phyloP scores from a whole-genome alignment of 768 basidiomycete species.

The Hygrocybe punicea region DNA sequence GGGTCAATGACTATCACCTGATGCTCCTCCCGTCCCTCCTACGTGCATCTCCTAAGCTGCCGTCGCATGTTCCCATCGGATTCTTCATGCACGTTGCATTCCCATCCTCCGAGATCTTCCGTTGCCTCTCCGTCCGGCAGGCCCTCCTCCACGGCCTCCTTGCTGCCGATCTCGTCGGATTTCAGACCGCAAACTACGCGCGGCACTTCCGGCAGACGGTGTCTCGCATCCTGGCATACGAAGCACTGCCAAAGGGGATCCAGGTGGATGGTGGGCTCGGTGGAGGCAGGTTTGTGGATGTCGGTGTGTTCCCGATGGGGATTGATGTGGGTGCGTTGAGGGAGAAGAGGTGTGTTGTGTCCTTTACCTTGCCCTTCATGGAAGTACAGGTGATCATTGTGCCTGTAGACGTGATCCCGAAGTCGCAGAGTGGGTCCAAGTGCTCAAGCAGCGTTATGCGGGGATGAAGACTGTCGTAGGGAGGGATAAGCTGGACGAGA shows the following conservation, averaged over 20 bases:
- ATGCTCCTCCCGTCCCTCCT: constrained; percentile 88
- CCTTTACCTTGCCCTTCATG: neutral
- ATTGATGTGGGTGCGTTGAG: constrained; percentile 73
- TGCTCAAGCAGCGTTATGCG: constrained; percentile 74
- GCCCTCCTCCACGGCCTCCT: constrained; percentile 83
- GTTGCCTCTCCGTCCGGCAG: constrained; percentile 77
- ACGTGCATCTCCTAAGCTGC: constrained; percentile 58
- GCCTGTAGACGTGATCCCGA: constrained; percentile 61
- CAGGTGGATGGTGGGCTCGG: constrained; percentile 42
- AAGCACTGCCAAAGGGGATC: constrained; percentile 81
- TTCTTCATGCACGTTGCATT: constrained; percentile 99
- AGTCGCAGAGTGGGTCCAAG: constrained; percentile 77
- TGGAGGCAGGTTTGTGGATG: constrained; percentile 68
- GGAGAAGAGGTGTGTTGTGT: constrained; percentile 54
- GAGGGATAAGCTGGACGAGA: constrained; percentile 83
- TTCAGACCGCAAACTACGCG: constrained; percentile 83
- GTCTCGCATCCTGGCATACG: constrained; percentile 71
- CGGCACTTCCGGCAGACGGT: constrained; percentile 86
- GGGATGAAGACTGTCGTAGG: constrained; percentile 88
- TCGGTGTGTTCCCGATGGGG: constrained; percentile 87
- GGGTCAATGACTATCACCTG: constrained; percentile 96
- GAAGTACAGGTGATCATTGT: constrained; percentile 1
- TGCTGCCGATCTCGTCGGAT: constrained; percentile 89
- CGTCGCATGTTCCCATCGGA: constrained; percentile 61
- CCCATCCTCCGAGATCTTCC: constrained; percentile 92